Conservation (phyloP, 2,329 filamentous ascomycete species). For the Aspergillus quadrilineatus region DNA sequence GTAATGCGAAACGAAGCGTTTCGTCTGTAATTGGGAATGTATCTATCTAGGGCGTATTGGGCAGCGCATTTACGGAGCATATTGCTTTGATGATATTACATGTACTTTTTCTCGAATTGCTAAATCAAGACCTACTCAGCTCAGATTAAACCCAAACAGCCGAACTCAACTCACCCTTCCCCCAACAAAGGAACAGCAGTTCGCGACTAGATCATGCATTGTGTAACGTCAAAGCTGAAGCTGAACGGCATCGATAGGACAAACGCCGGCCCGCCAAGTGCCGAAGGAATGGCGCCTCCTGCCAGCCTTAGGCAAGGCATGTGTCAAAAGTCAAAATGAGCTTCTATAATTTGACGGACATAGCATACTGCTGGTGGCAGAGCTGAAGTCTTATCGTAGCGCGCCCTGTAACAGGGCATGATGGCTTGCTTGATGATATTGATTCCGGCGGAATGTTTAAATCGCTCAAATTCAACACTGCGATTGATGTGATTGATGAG, state of each 20-base stretch:
- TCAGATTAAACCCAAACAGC: not conserved
- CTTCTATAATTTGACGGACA: not conserved
- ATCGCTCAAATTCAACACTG: not conserved
- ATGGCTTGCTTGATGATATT: not conserved
- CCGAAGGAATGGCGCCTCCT: conserved; percentile 1
- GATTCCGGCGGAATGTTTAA: not conserved
- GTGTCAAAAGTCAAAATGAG: not conserved
- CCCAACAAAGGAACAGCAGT: not conserved
- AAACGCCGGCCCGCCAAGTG: not conserved
- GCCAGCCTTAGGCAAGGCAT: not conserved
- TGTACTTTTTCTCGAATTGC: not conserved
- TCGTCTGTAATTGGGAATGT: not conserved
- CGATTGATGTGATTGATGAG: not conserved
- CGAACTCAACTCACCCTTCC: not conserved
- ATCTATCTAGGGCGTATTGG: not conserved
- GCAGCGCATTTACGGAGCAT: not conserved
- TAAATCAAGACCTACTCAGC: not conserved
- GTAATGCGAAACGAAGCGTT: not conserved
- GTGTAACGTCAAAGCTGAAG: not conserved
- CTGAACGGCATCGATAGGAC: not conserved
- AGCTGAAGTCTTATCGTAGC: not conserved
- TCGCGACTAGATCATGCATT: not conserved
- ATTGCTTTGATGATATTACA: not conserved
- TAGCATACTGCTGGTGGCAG: not conserved
- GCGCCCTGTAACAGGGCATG: not conserved